phyloP scores from a whole-genome alignment of 768 basidiomycete genomes.

The Naganishia randhawae region DNA sequence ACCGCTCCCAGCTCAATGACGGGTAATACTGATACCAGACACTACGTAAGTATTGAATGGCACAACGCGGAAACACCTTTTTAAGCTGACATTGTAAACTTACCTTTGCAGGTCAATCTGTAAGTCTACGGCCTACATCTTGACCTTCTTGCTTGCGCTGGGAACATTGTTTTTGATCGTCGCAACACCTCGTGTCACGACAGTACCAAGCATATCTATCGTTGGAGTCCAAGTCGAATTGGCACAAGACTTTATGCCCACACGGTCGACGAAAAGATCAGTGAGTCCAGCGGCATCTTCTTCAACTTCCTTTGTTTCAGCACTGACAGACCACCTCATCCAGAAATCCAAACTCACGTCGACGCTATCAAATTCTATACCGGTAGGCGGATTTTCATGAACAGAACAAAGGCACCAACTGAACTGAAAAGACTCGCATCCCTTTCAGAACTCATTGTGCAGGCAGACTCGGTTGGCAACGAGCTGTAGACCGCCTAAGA shows the following conservation, averaged over 20 bases:
- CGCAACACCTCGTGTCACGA: background rate
- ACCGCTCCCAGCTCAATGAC: slow-evolving; percentile 28
- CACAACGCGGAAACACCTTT: background rate
- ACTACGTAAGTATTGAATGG: slow-evolving; percentile 14
- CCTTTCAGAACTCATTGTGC: slow-evolving; percentile 15
- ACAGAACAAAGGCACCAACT: too few species aligned
- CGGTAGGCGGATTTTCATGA: background rate
- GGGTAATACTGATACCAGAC: slow-evolving; percentile 26
- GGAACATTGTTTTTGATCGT: too few species aligned
- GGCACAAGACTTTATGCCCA: slow-evolving; percentile 30
- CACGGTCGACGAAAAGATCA: slow-evolving; percentile 32
- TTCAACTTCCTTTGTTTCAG: background rate
- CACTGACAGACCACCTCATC: background rate
- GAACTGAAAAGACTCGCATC: background rate
- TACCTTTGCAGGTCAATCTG: slow-evolving; percentile 14
- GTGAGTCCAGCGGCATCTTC: slow-evolving; percentile 12
- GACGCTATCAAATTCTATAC: slow-evolving; percentile 28
- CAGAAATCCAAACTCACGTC: slow-evolving; percentile 25
- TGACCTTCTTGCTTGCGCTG: background rate
- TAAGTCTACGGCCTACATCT: background rate
- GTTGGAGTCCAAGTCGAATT: slow-evolving; percentile 29
- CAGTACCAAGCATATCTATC: slow-evolving; percentile 26
- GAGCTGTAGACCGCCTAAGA: background rate
- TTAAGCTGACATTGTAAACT: background rate
- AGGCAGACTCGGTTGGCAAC: slow-evolving; percentile 18